Evolutionary conservation across 140 eudicot species (phyloP), one percentile per base, ranked within the genome.

Genomic region (Ambrosia hybrid): DNA sequence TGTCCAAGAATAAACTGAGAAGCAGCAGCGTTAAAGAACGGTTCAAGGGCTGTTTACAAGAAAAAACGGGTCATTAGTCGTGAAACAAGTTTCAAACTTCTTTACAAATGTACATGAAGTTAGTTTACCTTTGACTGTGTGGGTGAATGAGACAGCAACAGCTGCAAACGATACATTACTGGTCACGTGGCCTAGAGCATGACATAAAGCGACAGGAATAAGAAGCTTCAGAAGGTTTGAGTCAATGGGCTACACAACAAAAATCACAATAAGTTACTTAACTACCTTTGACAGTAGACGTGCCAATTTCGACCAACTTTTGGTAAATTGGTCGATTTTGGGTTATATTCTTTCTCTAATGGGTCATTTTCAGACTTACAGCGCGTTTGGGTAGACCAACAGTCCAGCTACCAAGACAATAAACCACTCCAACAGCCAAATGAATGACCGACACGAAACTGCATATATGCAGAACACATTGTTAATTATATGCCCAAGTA

Each of bases 21-120:
- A 84, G 98, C 98, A 70, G 96, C 84, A 76, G 98, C 98, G 76
- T 93, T 93, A 85, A 93, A 93, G 88, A 93, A 93, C 15, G 98
- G 98, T 84, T 93, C 98, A 12, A 93, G 94, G 33, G 98, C 98
- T 93, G 68, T 79, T 51, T 48, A 77, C 55, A 77, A 52, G 10
- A 15, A 71, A 14, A 1, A 7, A 3, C 49, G 49, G 52, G 30
- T 71, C 14, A 57, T 3, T 5, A 1, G 12, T 6, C 9, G 5
- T 2, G 26, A 56, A 9, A 15, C 59, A 16, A 57, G 37, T 0
- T 57, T 17, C 21, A 0, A 9, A 5, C 1, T 1, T 55, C 9
- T 55, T 4, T 55, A 15, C 30, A 55, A 57, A 57, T 57, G 38
- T 0, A 26, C n/a, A 21, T 16, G 33, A 41, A n/a, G 15, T 33